These are phyloP conservation scores for Globomyces pollinis-pini DNA, from an alignment of 192 early-diverging fungal species.

Conservation along the genomic window DNA sequence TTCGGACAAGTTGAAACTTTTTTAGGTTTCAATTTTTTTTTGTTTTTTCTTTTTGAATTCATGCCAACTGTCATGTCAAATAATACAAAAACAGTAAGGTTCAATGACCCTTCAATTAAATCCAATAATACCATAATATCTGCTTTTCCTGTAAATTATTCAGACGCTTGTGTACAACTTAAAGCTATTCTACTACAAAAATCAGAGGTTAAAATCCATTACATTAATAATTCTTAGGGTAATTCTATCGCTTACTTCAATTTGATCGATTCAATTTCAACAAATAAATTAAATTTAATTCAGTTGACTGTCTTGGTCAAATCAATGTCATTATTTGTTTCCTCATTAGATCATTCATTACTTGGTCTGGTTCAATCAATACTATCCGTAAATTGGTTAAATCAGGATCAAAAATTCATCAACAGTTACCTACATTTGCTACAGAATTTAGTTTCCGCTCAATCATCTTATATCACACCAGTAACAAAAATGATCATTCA, in stretches of 20 bases:
- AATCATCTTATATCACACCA: slow-evolving; percentile 56
- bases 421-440: slow-evolving; percentile 52
- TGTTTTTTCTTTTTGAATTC: not conserved
- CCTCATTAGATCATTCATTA: slow-evolving; percentile 12
- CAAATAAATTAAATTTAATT: not conserved
- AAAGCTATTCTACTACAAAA: not conserved
- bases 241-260: slow-evolving; percentile 11
- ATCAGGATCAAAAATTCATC: slow-evolving; percentile 42
- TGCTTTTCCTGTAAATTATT: no score
- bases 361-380: slow-evolving; percentile 49
- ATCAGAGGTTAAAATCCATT: not conserved
- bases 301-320: slow-evolving; percentile 8
- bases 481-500: slow-evolving; percentile 53
- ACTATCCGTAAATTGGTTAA: slow-evolving; percentile 52
- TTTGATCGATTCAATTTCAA: not conserved
- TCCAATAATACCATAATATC: no score
- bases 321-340: slow-evolving; percentile 24
- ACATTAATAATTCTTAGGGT: not conserved
- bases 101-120: no score
- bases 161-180: no score
- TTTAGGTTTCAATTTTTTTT: not conserved
- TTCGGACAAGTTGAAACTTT: no score
- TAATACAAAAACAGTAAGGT: not conserved
- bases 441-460: slow-evolving; percentile 68
- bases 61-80: not conserved